These are phyloP conservation scores for Coniochaeta sp. DNA, from an alignment of 2,329 filamentous ascomycete genomes.

Conservation along the genomic window DNA sequence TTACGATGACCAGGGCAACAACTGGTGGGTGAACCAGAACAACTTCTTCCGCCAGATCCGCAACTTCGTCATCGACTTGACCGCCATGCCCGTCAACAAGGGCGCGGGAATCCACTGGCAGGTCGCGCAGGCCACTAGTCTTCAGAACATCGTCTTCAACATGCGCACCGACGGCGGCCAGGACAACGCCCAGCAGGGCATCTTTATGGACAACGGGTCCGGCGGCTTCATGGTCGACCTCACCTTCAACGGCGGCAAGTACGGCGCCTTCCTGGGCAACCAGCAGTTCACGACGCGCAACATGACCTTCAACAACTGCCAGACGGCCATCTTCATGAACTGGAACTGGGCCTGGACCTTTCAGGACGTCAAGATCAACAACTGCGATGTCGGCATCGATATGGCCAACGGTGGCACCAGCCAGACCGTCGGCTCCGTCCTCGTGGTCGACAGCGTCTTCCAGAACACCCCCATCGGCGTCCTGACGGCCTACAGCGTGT, in stretches of 20 bases:
- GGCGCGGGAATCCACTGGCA: slow-evolving; percentile 53
- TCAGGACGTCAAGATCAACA: slow-evolving; percentile 68
- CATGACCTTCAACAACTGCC: slow-evolving; percentile 71
- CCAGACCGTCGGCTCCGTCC: slow-evolving; percentile 78
- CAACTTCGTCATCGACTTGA: slow-evolving; percentile 56
- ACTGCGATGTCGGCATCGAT: slow-evolving; percentile 69
- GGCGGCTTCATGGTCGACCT: slow-evolving; percentile 81
- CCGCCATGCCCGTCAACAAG: slow-evolving; percentile 18
- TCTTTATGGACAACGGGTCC: slow-evolving; percentile 36
- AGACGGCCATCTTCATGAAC: slow-evolving; percentile 81
- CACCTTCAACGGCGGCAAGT: slow-evolving; percentile 73
- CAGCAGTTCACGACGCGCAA: slow-evolving; percentile 86
- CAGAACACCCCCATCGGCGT: slow-evolving; percentile 70
- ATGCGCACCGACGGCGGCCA: slow-evolving; percentile 18
- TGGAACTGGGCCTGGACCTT: slow-evolving; percentile 89
- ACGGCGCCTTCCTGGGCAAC: slow-evolving; percentile 73
- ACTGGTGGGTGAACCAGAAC: slow-evolving; percentile 35
- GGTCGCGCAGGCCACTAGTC: slow-evolving; percentile 50
- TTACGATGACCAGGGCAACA: not conserved
- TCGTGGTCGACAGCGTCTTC: slow-evolving; percentile 76
- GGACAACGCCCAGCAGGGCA: slow-evolving; percentile 12
- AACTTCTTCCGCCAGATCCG: slow-evolving; percentile 60
- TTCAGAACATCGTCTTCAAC: slow-evolving; percentile 42
- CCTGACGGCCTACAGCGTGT: slow-evolving; percentile 62
- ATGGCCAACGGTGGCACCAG: slow-evolving; percentile 58